Base-by-base conservation (phyloP, 495 filamentous ascomycete genomes). In the Aspergillus steynii region DNA sequence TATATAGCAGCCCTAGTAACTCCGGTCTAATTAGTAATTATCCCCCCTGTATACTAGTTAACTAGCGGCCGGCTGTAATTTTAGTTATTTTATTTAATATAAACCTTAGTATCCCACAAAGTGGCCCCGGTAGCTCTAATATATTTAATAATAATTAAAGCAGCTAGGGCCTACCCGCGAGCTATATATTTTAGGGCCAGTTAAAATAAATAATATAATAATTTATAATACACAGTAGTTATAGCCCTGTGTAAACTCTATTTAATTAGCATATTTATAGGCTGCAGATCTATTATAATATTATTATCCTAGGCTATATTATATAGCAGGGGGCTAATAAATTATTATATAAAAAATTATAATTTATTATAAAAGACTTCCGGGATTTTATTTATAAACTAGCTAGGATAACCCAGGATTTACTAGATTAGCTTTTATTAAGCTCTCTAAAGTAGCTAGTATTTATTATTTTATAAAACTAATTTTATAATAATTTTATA, bases 221-320 rank as follows among this genome's bases (percentile, higher is more conserved):
- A 4, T 66, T 68, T 37, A 68, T 66, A 34, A 50, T 65, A 15
- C 47, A 45, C 20, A 51, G 60, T 1, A 58, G 46, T 3, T 12
- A 63, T 25, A 53, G 56, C 7, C 61, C 58, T 0, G 59, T 68
- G n/a, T 5, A 60, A 26, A 54, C 32, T 5, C 8, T 72, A 20
- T 62, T 74, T 5, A 52, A 73, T 64, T 68, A 67, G 55, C 64
- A 58, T 1, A 73, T 46, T 34, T 76, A 74, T 58, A 34, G 71
- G 26, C 58, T 72, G n/a, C 72, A 72, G 65, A 67, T 75, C 52
- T 47, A 71, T 64, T 74, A 71, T 53, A 74, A 65, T 50, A 74
- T 50, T 5, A 68, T 29, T 1, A 9, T 20, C 12, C 27, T 14
- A 0, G 59, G 61, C 3, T 20, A 64, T 55, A 32, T 69, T 0